Base-by-base conservation (phyloP, 805 yeast genomes). In the Debaryomyces maramus region DNA sequence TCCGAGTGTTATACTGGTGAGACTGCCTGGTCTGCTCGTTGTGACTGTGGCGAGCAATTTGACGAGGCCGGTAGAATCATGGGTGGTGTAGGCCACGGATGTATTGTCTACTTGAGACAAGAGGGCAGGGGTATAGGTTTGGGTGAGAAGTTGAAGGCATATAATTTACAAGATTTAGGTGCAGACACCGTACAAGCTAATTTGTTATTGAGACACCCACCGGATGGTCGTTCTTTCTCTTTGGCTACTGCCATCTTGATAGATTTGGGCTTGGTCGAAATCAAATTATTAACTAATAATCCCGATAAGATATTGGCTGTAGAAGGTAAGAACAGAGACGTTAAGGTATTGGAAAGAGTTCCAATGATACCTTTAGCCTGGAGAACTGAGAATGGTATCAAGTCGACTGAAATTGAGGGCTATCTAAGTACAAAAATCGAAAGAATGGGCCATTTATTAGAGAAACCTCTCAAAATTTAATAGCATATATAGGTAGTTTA, bases 41-140 rank as follows among this genome's bases (percentile, higher is more conserved):
- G 99, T 63, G 99, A 93, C 64, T 93, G 99, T 66, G 99, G 99
- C 15, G 99, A 93, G 64, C 99, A 93, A 68, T 87, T 93, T 54
- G 97, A 93, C 63, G 97, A 95, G 63, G 98, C 98, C 2, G 99
- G 97, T 6, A 75, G 95, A 46, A 63, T 88, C 31, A 93, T 93
- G 91, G 96, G 96, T 5, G 69, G 75, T 41, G 75, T 73, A 35
- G 96, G 96, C 13, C 85, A 81, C 49, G 99, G 99, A 16, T 90
- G 96, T 52, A 89, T 93, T 36, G 98, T 93, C 2, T 93, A 93
- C 60, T 70, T 93, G 48, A 79, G 99, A 56, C 99, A 93, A 65
- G 99, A 93, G 63, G 99, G 99, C 39, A 81, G 99, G 44, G 99
- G 99, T 14, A 93, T 93, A 44, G 99, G 99, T 5, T 72, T 93